These are phyloP conservation scores for Penstemon davidsonii DNA, from an alignment of 257 asterid species.

Conservation along the genomic window DNA sequence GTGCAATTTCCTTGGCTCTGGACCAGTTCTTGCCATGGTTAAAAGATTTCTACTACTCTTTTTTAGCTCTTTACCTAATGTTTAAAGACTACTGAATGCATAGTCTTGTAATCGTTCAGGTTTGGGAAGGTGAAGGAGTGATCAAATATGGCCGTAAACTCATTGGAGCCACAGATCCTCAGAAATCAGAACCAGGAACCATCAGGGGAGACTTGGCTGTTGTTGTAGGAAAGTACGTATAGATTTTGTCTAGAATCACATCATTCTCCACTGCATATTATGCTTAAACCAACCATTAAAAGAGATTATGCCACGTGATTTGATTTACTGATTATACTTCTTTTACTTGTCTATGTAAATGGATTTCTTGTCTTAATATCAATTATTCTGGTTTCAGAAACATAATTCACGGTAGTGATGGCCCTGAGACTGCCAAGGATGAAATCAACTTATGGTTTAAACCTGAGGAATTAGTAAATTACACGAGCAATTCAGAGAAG, in stretches of 20 bases:
- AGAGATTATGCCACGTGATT: too few relatives aligned
- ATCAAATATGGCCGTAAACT: slow-evolving; percentile 93
- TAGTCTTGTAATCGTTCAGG: slow-evolving; percentile 44
- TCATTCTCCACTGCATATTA: neutral
- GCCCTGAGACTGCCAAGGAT: slow-evolving; percentile 98
- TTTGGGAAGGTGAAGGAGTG: slow-evolving; percentile 99
- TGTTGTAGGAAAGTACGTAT: slow-evolving; percentile 82
- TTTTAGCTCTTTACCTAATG: neutral
- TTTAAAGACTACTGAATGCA: neutral
- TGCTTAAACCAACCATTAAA: too few relatives aligned
- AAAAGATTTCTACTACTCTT: slow-evolving; percentile 29
- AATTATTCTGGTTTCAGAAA: slow-evolving; percentile 49
- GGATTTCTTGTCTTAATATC: slow-evolving; percentile 19
- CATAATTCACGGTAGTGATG: slow-evolving; percentile 96
- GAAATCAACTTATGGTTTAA: slow-evolving; percentile 96
- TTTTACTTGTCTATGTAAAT: neutral
- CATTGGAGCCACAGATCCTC: slow-evolving; percentile 99
- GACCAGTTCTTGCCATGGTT: slow-evolving; percentile 98
- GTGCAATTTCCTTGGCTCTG: slow-evolving; percentile 98
- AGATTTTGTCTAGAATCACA: neutral
- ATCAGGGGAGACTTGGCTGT: slow-evolving; percentile 97
- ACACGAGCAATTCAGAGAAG: slow-evolving; percentile 81
- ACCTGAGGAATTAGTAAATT: slow-evolving; percentile 83
- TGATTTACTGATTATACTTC: too few relatives aligned
- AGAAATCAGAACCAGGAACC: slow-evolving; percentile 99